These are phyloP conservation scores for Apophysomyces elegans DNA, from an alignment of 371 early-diverging fungal species.

Conservation along the genomic window DNA sequence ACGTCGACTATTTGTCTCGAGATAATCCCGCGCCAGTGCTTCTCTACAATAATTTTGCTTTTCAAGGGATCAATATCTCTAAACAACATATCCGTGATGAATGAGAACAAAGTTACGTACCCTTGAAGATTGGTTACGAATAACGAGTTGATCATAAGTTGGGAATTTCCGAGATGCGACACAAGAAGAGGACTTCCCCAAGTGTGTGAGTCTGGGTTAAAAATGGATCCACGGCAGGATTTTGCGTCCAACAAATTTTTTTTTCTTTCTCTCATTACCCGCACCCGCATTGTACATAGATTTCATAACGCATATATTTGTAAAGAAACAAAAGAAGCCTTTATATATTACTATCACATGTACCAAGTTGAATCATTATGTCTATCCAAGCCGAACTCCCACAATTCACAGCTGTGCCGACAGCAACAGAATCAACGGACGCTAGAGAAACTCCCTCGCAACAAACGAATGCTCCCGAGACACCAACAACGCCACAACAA, in stretches of 20 bases:
- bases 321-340: background rate
- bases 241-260: constrained; percentile 5
- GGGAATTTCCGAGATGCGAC: background rate
- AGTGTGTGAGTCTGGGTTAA: background rate
- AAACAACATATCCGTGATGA: background rate
- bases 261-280: background rate
- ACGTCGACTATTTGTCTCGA: constrained; percentile 74
- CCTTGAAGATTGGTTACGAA: constrained; percentile 69
- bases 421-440: background rate
- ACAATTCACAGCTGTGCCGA: background rate
- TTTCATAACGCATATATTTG: background rate
- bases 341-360: background rate
- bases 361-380: background rate
- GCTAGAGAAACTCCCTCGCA: background rate
- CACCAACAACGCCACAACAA: constrained; percentile 2
- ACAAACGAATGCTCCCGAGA: background rate
- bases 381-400: constrained; percentile 7
- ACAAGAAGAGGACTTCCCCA: background rate
- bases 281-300: constrained; percentile 13
- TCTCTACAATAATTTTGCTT: constrained; percentile 85
- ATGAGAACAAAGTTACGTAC: constrained; percentile 37
- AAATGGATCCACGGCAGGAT: background rate
- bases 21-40: constrained; percentile 83
- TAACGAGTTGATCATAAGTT: constrained; percentile 64
- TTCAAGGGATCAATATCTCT: constrained; percentile 7